Evolutionary conservation across 192 early-diverging fungal genomes (phyloP).

Genomic region (Umbelopsis sp.): DNA sequence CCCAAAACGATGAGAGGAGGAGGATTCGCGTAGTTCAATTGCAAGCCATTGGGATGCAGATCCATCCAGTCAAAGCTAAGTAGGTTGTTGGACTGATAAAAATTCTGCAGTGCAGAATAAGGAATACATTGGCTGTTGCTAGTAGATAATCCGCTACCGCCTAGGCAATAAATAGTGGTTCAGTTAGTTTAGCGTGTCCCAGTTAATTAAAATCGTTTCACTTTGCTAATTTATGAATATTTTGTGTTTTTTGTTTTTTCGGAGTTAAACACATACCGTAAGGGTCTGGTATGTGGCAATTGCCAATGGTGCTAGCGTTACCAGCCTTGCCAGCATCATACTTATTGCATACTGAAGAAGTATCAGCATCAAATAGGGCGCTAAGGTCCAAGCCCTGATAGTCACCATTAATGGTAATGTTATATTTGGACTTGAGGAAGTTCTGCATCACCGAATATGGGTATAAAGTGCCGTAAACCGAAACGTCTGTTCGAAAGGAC

Average conservation of each 20-base stretch:
- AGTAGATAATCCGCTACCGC: not conserved
- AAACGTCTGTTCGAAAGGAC: constrained; percentile 9
- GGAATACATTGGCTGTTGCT: constrained; percentile 6
- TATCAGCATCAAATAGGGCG: not conserved
- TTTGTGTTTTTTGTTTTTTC: too few relatives aligned
- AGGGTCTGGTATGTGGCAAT: constrained; percentile 1
- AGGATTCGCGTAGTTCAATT: constrained; percentile 6
- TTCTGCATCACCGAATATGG: not conserved
- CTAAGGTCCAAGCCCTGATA: not conserved
- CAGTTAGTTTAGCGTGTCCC: not conserved
- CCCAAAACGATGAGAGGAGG: constrained; percentile 23
- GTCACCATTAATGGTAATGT: not conserved
- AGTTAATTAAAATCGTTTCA: constrained; percentile 2
- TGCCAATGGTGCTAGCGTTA: not conserved
- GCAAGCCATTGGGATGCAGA: not conserved
- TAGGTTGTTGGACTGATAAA: not conserved
- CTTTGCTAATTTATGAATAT: too few relatives aligned
- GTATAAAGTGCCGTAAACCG: constrained; percentile 6
- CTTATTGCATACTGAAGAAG: not conserved
- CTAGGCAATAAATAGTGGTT: not conserved
- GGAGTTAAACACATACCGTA: constrained; percentile 27
- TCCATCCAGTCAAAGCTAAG: constrained; percentile 16
- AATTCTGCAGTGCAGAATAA: not conserved
- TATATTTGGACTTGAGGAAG: not conserved
- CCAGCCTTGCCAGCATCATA: constrained; percentile 20